Percentiles rank a stretch among this genome's conserved stretches.
Conservation (phyloP, 2,329 filamentous ascomycete species). For the Neofusicoccum parvum region DNA sequence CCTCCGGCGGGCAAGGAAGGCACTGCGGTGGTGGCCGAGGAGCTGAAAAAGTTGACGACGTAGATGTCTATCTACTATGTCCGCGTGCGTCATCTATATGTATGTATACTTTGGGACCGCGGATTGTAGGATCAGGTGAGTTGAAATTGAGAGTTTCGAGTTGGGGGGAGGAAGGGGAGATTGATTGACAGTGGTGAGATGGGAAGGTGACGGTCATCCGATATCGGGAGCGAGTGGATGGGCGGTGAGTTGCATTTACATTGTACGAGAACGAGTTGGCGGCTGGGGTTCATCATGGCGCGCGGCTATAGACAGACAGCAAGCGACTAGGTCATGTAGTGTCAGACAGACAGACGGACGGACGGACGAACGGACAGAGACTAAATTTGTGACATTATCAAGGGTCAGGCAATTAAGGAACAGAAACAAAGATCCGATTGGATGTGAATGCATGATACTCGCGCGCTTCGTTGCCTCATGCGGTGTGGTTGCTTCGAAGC, state of each 20-base stretch:
- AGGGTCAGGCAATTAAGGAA: not conserved
- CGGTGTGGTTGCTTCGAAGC: not conserved
- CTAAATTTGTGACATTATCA: not conserved
- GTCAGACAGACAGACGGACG: not conserved
- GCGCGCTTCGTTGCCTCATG: not conserved
- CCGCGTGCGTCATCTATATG: too few species aligned
- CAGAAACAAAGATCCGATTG: not conserved
- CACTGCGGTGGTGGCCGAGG: not conserved
- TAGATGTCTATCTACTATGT: not conserved
- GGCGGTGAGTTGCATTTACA: slow-evolving; percentile 15
- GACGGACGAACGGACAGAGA: not conserved
- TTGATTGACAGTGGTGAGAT: too few species aligned
- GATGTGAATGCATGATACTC: not conserved
- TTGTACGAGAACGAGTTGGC: not conserved
- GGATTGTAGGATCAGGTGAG: too few species aligned
- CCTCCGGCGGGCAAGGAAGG: not conserved
- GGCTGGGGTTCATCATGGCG: not conserved
- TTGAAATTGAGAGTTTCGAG: too few species aligned
- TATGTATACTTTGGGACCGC: too few species aligned
- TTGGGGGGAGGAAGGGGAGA: too few species aligned
- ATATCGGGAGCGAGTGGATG: not conserved
- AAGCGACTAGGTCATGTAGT: not conserved
- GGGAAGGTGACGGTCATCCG: not conserved
- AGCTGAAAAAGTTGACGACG: slow-evolving; percentile 2
- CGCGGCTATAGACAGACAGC: not conserved